A percentile compares a stretch with the other conserved stretches of the same genome.
These are phyloP conservation scores for Floccularia luteovirens DNA, from an alignment of 768 basidiomycete genomes.

Conservation along the genomic window DNA sequence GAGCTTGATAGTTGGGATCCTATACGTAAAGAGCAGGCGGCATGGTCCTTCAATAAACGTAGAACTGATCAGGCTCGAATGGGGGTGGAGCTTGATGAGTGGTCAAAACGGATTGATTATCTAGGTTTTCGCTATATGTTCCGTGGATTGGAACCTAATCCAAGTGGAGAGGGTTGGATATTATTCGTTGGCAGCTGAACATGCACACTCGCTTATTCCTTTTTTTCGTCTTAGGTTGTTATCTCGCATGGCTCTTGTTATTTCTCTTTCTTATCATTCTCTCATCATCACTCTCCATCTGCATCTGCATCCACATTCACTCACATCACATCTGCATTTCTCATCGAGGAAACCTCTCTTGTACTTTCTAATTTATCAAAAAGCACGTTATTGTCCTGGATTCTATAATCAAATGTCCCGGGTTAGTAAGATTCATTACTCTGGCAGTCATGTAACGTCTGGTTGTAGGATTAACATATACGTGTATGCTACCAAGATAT, in stretches of 20 bases:
- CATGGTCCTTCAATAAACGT: conserved; percentile 20
- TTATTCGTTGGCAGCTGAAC: conserved; percentile 10
- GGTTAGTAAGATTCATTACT: too few species aligned
- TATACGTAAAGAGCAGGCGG: conserved; percentile 21
- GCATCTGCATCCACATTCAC: too few species aligned
- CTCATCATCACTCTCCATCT: neutral
- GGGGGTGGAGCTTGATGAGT: conserved; percentile 10
- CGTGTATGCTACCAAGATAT: too few species aligned
- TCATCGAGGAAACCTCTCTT: too few species aligned
- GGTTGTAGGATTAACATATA: too few species aligned
- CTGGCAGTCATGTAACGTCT: too few species aligned
- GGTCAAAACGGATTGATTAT: conserved; percentile 34
- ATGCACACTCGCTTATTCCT: neutral
- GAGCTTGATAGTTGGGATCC: conserved; percentile 29
- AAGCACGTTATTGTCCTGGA: too few species aligned
- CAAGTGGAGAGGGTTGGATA: conserved; percentile 39
- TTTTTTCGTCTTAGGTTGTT: neutral
- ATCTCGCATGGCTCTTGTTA: neutral
- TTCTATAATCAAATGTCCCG: too few species aligned
- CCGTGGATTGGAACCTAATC: conserved; percentile 43
- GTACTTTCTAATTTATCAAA: too few species aligned
- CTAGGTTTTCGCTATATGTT: conserved; percentile 41
- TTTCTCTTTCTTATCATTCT: neutral
- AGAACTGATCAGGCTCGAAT: conserved; percentile 1
- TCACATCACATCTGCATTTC: too few species aligned